phyloP scores from a whole-genome alignment of 495 filamentous ascomycete genomes.

The Penicillium daleae region DNA sequence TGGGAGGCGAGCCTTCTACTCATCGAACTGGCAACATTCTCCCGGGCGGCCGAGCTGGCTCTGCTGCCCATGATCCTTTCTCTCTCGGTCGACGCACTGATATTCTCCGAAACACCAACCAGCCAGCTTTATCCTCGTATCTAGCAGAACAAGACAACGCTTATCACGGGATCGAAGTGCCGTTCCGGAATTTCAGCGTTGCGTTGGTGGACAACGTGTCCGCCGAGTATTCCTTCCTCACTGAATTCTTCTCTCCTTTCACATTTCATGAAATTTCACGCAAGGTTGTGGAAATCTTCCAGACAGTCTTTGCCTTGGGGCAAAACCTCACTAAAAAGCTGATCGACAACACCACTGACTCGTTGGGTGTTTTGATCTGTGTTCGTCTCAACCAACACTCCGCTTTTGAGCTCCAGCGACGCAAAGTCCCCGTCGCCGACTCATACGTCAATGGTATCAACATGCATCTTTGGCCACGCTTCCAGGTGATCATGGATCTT shows the following conservation, averaged over 20 bases:
- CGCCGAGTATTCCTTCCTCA: conserved; percentile 93
- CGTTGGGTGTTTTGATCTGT: conserved; percentile 81
- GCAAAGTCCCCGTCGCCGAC: conserved; percentile 86
- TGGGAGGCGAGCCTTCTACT: conserved; percentile 75
- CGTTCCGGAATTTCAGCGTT: conserved; percentile 92
- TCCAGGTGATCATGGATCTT: conserved; percentile 91
- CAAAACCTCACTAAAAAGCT: conserved; percentile 76
- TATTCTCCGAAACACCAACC: conserved; percentile 68
- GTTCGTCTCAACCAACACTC: conserved; percentile 93
- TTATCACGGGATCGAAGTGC: conserved; percentile 83
- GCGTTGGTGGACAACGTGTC: conserved; percentile 92
- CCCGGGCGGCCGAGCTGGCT: conserved; percentile 47
- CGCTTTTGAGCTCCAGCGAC: conserved; percentile 89
- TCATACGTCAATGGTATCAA: conserved; percentile 91
- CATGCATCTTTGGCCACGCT: conserved; percentile 95
- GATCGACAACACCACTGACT: conserved; percentile 76
- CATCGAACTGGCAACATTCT: conserved; percentile 53
- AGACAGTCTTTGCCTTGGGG: conserved; percentile 80
- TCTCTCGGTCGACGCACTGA: conserved; percentile 84
- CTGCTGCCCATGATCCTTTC: conserved; percentile 81
- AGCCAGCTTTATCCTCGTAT: conserved; percentile 76
- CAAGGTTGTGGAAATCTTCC: conserved; percentile 80
- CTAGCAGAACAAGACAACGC: conserved; percentile 85
- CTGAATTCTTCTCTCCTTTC: conserved; percentile 79
- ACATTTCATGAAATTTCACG: conserved; percentile 59